Percentiles rank a stretch among this genome's conserved stretches.
Evolutionary conservation across 1,139 yeast species (phyloP).

Genomic region (Candida frijolesensis): DNA sequence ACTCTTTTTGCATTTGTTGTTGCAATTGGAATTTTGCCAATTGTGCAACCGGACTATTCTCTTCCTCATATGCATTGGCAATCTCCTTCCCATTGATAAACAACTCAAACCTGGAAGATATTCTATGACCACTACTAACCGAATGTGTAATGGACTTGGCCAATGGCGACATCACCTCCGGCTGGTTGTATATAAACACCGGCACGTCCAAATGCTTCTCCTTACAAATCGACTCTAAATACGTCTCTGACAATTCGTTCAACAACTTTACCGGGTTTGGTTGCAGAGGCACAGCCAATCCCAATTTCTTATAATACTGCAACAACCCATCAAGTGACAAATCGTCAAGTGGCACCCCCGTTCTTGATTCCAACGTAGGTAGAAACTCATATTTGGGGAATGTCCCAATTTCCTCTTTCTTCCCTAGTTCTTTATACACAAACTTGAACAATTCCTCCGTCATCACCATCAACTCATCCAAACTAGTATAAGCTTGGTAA

Average conservation of each 20-base stretch:
- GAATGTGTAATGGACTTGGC: conserved; percentile 60
- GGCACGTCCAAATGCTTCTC: conserved; percentile 42
- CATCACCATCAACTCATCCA: conserved; percentile 64
- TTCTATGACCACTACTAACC: conserved; percentile 32
- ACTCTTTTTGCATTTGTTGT: conserved; percentile 46
- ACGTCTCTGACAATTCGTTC: conserved; percentile 63
- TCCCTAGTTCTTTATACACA: conserved; percentile 29
- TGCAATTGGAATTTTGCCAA: conserved; percentile 60
- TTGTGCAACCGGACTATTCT: conserved; percentile 81
- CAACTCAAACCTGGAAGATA: conserved; percentile 79
- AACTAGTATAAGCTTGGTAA: conserved; percentile 75
- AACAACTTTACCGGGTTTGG: conserved; percentile 59
- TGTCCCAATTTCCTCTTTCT: conserved; percentile 12
- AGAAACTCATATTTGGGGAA: conserved; percentile 57
- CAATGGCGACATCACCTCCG: conserved; percentile 81
- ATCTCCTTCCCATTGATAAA: conserved; percentile 81
- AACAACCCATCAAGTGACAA: conserved; percentile 41
- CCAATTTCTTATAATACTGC: conserved; percentile 33
- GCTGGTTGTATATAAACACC: conserved; percentile 79
- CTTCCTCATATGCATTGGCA: conserved; percentile 95
- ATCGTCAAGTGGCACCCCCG: conserved; percentile 46
- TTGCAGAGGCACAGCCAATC: conserved; percentile 41
- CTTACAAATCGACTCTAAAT: conserved; percentile 63
- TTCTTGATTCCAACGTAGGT: conserved; percentile 52
- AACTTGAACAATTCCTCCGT: conserved; percentile 60